These are phyloP conservation scores for Spergularia bocconei DNA, from an alignment of 148 eudicot genomes.

Conservation along the genomic window DNA sequence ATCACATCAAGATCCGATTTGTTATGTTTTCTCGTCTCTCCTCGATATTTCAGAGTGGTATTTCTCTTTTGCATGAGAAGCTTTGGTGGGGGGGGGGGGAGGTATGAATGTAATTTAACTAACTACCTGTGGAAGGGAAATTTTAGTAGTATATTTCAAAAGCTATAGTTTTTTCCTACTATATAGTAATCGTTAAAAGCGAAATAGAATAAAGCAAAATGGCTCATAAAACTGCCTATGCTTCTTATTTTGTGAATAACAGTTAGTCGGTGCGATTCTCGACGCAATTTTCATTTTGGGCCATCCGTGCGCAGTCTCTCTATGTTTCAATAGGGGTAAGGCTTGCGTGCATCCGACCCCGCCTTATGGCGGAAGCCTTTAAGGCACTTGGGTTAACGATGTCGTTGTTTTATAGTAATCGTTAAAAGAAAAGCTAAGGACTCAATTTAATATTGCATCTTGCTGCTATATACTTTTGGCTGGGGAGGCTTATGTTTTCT, in stretches of 20 bases:
- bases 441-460: neutral
- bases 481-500: neutral
- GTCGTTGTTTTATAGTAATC: neutral
- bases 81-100: neutral
- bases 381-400: too few species aligned
- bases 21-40: neutral
- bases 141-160: neutral
- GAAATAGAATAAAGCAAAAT: too few species aligned
- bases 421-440: neutral
- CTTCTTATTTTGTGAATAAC: too few species aligned
- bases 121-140: neutral
- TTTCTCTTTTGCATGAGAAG: neutral
- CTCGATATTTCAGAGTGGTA: neutral
- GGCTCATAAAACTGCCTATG: too few species aligned
- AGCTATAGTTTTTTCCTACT: neutral
- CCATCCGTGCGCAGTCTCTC: too few species aligned
- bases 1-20: neutral
- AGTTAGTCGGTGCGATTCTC: too few species aligned
- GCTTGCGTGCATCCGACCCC: too few species aligned
- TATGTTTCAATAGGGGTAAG: too few species aligned
- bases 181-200: neutral
- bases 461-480: neutral
- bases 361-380: too few species aligned
- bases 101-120: neutral
- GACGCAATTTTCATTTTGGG: too few species aligned